Evolutionary conservation across 1,139 yeast genomes (phyloP).

Genomic region (Zhuliangozyma parablackwelliae): DNA sequence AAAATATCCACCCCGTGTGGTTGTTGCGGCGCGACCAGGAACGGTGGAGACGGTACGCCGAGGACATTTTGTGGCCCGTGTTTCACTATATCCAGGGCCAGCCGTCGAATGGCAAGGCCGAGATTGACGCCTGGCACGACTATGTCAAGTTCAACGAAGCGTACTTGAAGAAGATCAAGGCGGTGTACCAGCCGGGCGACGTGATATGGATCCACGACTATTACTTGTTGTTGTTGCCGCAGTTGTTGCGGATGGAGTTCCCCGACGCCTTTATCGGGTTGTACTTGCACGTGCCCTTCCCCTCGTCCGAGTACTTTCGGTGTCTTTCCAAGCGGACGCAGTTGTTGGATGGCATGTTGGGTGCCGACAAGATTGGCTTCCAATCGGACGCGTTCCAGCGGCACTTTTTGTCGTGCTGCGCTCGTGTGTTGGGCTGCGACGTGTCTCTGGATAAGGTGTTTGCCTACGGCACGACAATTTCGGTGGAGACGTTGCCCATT

Average conservation of each 20-base stretch:
- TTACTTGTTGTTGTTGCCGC: slow-evolving; percentile 80
- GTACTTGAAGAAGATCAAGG: slow-evolving; percentile 71
- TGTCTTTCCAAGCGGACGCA: slow-evolving; percentile 80
- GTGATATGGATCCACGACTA: slow-evolving; percentile 95
- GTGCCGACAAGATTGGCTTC: slow-evolving; percentile 81
- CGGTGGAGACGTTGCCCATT: slow-evolving; percentile 74
- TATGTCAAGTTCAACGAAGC: slow-evolving; percentile 89
- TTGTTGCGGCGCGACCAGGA: slow-evolving; percentile 65
- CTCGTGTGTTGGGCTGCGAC: slow-evolving; percentile 74
- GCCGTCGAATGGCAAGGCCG: slow-evolving; percentile 60
- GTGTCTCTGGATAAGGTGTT: slow-evolving; percentile 54
- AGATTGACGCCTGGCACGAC: slow-evolving; percentile 83
- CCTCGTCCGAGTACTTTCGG: slow-evolving; percentile 91
- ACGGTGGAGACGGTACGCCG: slow-evolving; percentile 88
- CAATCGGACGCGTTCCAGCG: slow-evolving; percentile 84
- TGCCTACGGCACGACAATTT: slow-evolving; percentile 73
- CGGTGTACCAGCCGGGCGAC: slow-evolving; percentile 82
- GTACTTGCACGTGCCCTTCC: slow-evolving; percentile 87
- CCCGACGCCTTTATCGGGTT: slow-evolving; percentile 81
- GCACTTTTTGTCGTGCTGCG: slow-evolving; percentile 86
- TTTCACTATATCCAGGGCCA: slow-evolving; percentile 86
- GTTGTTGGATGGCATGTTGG: slow-evolving; percentile 84
- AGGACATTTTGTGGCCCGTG: slow-evolving; percentile 88
- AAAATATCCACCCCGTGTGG: slow-evolving; percentile 82
- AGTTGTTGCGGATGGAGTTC: slow-evolving; percentile 73